These are phyloP conservation scores for Acanthamoeba quina DNA, from an alignment of 208 protist genomes.

Conservation along the genomic window DNA sequence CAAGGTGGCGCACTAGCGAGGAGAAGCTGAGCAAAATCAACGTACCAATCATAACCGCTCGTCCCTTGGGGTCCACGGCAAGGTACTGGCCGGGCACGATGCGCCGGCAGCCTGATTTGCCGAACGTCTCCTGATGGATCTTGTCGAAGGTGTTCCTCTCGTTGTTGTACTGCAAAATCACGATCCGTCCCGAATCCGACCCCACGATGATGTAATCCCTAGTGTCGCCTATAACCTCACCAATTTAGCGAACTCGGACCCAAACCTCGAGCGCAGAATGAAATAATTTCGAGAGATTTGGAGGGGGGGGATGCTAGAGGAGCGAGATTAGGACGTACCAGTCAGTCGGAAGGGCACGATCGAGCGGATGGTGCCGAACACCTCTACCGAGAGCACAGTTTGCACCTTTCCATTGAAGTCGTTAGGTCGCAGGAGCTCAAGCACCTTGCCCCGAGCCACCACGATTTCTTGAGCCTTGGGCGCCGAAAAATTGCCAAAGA, in stretches of 20 bases:
- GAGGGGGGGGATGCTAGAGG: not conserved
- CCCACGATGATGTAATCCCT: conserved; percentile 96
- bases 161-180: conserved; percentile 95
- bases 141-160: conserved; percentile 93
- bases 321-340: conserved; percentile 77
- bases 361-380: conserved; percentile 93
- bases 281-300: conserved; percentile 23
- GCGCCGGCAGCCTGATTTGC: conserved; percentile 96
- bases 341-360: conserved; percentile 92
- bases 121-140: conserved; percentile 97
- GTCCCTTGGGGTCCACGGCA: conserved; percentile 95
- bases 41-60: conserved; percentile 96
- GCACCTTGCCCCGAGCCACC: conserved; percentile 86
- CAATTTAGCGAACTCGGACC: not conserved
- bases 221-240: conserved; percentile 48
- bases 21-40: not conserved
- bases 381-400: conserved; percentile 84
- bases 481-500: conserved; percentile 93
- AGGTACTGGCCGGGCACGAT: conserved; percentile 96
- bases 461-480: conserved; percentile 92
- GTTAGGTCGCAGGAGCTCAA: conserved; percentile 92
- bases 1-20: not conserved
- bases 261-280: not conserved
- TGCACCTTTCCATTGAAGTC: conserved; percentile 87
- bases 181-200: conserved; percentile 95